phyloP scores from a whole-genome alignment of 306 rosid genomes.

The Cucumis hystrix region DNA sequence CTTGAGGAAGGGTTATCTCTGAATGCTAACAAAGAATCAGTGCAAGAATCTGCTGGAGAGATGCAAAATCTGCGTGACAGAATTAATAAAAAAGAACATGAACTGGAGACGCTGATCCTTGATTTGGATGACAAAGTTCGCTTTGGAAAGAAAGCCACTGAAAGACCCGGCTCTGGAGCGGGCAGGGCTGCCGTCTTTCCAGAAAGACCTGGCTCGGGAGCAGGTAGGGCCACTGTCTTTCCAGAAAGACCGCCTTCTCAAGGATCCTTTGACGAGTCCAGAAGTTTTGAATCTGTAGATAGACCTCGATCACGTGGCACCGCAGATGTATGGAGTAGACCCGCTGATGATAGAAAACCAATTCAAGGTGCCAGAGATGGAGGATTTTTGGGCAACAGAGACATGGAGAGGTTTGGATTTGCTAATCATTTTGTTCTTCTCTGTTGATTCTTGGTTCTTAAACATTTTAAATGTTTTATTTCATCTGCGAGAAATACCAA shows the following conservation, averaged over 20 bases:
- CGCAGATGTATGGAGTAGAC: constrained; percentile 54
- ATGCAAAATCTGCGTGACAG: constrained; percentile 16
- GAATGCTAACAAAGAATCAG: constrained; percentile 28
- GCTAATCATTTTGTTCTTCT: background rate
- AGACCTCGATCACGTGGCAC: constrained; percentile 75
- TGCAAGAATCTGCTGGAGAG: constrained; percentile 33
- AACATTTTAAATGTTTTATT: background rate
- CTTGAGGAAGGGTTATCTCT: constrained; percentile 33
- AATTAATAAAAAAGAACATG: constrained; percentile 38
- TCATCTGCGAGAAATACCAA: background rate
- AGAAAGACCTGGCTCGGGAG: constrained; percentile 81
- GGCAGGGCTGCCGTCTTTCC: constrained; percentile 31
- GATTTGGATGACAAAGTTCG: constrained; percentile 90
- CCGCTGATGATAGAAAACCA: constrained; percentile 64
- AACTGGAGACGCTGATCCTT: constrained; percentile 47
- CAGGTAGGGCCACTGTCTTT: constrained; percentile 32
- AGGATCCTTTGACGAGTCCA: constrained; percentile 65
- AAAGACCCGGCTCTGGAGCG: constrained; percentile 77
- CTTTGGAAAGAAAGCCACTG: constrained; percentile 77
- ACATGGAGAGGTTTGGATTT: constrained; percentile 47
- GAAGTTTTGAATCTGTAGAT: constrained; percentile 49
- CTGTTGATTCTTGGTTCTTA: background rate
- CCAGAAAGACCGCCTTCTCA: constrained; percentile 64
- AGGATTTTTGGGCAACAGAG: constrained; percentile 65
- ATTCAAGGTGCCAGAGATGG: constrained; percentile 59